These are phyloP conservation scores for Pseudogymnoascus sp. DNA, from an alignment of 2,329 filamentous ascomycete species.

Conservation along the genomic window DNA sequence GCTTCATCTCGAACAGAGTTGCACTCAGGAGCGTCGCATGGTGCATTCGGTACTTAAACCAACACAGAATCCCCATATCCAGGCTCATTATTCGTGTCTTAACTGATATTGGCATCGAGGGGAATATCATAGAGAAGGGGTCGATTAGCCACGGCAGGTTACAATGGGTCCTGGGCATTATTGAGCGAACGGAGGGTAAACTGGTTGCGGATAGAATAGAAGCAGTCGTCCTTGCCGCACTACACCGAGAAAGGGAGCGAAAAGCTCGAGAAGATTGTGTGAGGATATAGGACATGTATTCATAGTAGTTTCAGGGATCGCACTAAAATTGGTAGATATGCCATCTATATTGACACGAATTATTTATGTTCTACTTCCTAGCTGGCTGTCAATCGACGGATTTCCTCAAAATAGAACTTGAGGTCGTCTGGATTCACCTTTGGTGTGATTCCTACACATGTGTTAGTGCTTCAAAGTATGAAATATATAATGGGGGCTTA, in stretches of 20 bases:
- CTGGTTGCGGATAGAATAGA: not conserved
- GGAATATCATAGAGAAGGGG: conserved; percentile 16
- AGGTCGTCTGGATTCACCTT: conserved; percentile 90
- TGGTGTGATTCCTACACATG: conserved; percentile 69
- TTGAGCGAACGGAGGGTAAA: conserved; percentile 20
- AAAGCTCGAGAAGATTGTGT: not conserved
- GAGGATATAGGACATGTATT: not conserved
- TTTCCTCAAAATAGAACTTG: conserved; percentile 88
- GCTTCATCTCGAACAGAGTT: conserved; percentile 12
- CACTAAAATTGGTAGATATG: not conserved
- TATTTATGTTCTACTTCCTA: conserved; percentile 12
- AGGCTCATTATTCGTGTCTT: conserved; percentile 19
- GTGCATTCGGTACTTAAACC: conserved; percentile 21
- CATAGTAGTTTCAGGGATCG: not conserved
- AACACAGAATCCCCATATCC: conserved; percentile 16
- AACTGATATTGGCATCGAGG: conserved; percentile 17
- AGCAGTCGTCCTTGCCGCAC: not conserved
- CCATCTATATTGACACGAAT: not conserved
- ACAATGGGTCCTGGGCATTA: conserved; percentile 18
- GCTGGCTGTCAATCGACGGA: conserved; percentile 57
- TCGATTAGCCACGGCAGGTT: conserved; percentile 18
- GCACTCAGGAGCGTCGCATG: conserved; percentile 23
- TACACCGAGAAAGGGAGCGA: not conserved
- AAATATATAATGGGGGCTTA: conserved; percentile 35
- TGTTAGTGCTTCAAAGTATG: conserved; percentile 17